Evolutionary conservation across 2,329 filamentous ascomycete genomes (phyloP), one percentile per base, ranked within the genome.

Genomic region (Grosmannia penicillata): DNA sequence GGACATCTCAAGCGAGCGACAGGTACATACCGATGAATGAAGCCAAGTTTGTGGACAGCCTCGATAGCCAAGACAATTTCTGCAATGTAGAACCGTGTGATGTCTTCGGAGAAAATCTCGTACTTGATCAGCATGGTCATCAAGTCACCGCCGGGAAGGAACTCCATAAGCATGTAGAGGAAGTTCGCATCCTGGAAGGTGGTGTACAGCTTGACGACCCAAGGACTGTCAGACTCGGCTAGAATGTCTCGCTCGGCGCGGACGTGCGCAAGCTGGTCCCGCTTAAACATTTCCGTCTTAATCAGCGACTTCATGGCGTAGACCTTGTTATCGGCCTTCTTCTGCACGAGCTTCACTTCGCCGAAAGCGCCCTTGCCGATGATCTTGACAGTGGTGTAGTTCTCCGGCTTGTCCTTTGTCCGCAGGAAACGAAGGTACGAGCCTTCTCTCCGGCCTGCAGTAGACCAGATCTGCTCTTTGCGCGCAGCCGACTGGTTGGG

Each of bases 41-140:
- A 98, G 45, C 91, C 91, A 47, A 96, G 72, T 59, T 93, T 94
- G 62, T 98, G 91, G 30, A 98, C 91, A 13, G 91, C 91, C 56
- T 98, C 91, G 49, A 98, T 96, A n/a, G 91, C 91, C 54, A 96
- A 72, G 19, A 94, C 84, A 51, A 96, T 89, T 59, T 98, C 89
- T 19, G 91, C 91, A 75, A 98, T 98, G 62, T 98, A 98, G 62
- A 98, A 98, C 15, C 91, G 78, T 23, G 91, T 98, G 49, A 98
- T 96, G 49, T 98, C 91, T 58, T 96, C 89, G 0, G 86, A 93
- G 59, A 98, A 98, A 57, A 98, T 95, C 58, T 98, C 91, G 55
- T 98, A 98, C 70, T 96, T 98, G 66, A 98, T 98, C 49, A 98
- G 70, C 91, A 98, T 98, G 4, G 91, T 98, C 91, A 98, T 98